Conservation (phyloP, 2,329 filamentous ascomycete species). For the Xylariales sp. region DNA sequence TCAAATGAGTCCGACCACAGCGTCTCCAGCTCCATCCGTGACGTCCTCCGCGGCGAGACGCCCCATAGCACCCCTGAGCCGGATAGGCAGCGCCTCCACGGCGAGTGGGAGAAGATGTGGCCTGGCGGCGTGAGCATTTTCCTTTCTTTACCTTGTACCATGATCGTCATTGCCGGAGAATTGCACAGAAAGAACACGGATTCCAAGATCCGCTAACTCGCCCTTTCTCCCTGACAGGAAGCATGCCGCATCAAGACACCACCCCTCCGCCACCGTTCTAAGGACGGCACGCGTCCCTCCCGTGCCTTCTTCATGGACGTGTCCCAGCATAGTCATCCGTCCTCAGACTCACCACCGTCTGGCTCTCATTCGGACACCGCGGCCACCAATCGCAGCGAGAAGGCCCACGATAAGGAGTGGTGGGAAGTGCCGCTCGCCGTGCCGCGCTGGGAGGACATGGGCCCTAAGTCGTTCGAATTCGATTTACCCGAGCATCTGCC, state of each 20-base stretch:
- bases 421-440: constrained; percentile 23
- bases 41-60: constrained; percentile 33
- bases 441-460: constrained; percentile 20
- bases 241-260: constrained; percentile 45
- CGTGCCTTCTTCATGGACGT: constrained; percentile 41
- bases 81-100: constrained; percentile 7
- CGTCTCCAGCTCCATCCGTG: constrained; percentile 37
- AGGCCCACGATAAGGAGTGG: constrained; percentile 26
- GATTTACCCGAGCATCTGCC: constrained; percentile 47
- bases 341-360: no score
- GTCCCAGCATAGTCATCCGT: constrained; percentile 15
- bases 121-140: constrained; percentile 29
- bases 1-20: constrained; percentile 34
- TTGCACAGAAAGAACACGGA: no score
- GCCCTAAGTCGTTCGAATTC: constrained; percentile 36
- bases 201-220: no score
- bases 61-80: constrained; percentile 26
- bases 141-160: no score
- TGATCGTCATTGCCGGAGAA: no score
- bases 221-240: no score
- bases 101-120: constrained; percentile 17
- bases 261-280: constrained; percentile 30
- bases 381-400: no score
- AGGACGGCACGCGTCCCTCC: constrained; percentile 30
- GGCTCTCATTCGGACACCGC: no score